phyloP scores from a whole-genome alignment of 495 filamentous ascomycete species.

The Geopyxis carbonaria region DNA sequence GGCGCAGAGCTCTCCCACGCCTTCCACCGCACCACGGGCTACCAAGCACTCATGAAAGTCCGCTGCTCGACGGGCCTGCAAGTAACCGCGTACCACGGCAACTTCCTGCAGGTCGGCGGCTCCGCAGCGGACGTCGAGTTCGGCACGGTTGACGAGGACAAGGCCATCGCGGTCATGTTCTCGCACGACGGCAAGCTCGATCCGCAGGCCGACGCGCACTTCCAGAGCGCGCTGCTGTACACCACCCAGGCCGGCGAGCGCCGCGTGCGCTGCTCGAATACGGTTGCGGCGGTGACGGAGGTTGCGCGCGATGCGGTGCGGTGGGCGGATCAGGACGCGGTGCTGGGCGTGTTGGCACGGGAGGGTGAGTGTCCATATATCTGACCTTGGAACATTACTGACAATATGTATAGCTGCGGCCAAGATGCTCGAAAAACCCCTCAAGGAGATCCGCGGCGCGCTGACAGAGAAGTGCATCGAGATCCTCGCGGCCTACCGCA shows the following conservation, averaged over 20 bases:
- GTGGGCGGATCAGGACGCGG: slow-evolving; percentile 86
- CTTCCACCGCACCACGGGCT: slow-evolving; percentile 83
- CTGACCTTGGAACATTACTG: slow-evolving; percentile 6
- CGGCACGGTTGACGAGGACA: slow-evolving; percentile 81
- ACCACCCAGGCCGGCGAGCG: slow-evolving; percentile 82
- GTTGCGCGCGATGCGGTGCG: slow-evolving; percentile 68
- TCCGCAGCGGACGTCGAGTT: slow-evolving; percentile 82
- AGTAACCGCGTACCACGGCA: slow-evolving; percentile 82
- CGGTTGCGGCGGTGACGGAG: slow-evolving; percentile 81
- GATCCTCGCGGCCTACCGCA: slow-evolving; percentile 82
- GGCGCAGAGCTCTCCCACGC: slow-evolving; percentile 71
- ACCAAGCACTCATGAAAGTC: slow-evolving; percentile 96
- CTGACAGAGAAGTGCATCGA: slow-evolving; percentile 89
- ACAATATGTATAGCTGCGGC: no score
- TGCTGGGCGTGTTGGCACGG: slow-evolving; percentile 73
- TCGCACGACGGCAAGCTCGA: slow-evolving; percentile 95
- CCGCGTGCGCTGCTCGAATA: slow-evolving; percentile 79
- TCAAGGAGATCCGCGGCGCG: slow-evolving; percentile 74
- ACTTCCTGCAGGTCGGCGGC: slow-evolving; percentile 88
- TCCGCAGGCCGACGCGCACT: slow-evolving; percentile 89
- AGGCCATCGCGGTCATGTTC: slow-evolving; percentile 81
- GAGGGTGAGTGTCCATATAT: slow-evolving; percentile 37
- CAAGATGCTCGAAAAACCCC: slow-evolving; percentile 56
- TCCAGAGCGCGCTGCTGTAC: slow-evolving; percentile 88
- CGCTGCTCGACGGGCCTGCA: slow-evolving; percentile 93